phyloP scores from a whole-genome alignment of 805 yeast species.

The Barnettozyma wickerhamii region DNA sequence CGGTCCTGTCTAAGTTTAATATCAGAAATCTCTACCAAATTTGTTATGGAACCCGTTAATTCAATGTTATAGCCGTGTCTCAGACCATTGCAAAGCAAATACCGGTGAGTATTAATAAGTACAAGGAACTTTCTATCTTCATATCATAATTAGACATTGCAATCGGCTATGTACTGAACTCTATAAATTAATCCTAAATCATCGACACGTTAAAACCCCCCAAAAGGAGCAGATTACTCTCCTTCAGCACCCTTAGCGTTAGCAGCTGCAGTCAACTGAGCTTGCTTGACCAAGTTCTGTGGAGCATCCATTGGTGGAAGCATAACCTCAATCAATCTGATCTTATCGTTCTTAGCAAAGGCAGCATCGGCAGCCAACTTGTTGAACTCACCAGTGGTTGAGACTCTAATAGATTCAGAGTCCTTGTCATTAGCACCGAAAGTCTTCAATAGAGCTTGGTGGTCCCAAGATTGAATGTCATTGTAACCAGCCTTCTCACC shows the following conservation, averaged over 20 bases:
- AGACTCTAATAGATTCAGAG: constrained; percentile 51
- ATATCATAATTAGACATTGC: not conserved
- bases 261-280: constrained; percentile 51
- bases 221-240: too few relatives aligned
- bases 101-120: too few relatives aligned
- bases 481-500: constrained; percentile 63
- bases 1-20: too few relatives aligned
- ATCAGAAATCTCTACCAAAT: too few relatives aligned
- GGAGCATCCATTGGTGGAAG: constrained; percentile 70
- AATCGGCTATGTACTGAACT: not conserved
- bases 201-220: not conserved
- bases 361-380: constrained; percentile 40
- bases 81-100: too few relatives aligned
- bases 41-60: too few relatives aligned
- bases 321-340: constrained; percentile 65
- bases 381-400: constrained; percentile 56
- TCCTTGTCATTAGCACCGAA: constrained; percentile 38
- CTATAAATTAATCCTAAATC: not conserved
- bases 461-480: constrained; percentile 67
- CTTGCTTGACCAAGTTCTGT: constrained; percentile 59
- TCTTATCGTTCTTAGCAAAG: constrained; percentile 52
- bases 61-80: too few relatives aligned
- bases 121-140: too few relatives aligned
- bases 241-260: constrained; percentile 28
- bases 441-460: constrained; percentile 48